Conservation (phyloP, 2,329 filamentous ascomycete genomes). For the Trichoderma cornu-damae region DNA sequence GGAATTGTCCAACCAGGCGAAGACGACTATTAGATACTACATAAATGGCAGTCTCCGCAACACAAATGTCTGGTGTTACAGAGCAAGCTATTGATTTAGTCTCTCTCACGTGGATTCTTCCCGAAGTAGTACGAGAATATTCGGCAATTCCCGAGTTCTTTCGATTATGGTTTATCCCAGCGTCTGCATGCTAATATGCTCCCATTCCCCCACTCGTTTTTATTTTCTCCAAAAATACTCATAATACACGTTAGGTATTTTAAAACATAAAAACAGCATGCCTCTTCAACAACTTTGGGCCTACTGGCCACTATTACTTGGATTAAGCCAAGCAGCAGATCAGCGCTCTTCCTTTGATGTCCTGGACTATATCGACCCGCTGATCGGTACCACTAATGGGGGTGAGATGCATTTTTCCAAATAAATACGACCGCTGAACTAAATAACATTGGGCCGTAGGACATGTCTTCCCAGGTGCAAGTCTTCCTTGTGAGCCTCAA, state of each 20-base stretch:
- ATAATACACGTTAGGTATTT: neutral
- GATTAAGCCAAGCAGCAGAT: slow-evolving; percentile 10
- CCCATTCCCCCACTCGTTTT: neutral
- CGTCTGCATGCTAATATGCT: neutral
- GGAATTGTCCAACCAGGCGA: neutral
- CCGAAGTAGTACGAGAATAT: neutral
- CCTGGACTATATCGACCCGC: slow-evolving; percentile 46
- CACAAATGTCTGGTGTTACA: neutral
- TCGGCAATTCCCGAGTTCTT: neutral
- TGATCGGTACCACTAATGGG: slow-evolving; percentile 57
- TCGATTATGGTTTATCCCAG: neutral
- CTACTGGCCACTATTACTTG: slow-evolving; percentile 6
- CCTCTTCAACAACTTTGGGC: slow-evolving; percentile 12
- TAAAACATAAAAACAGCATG: neutral
- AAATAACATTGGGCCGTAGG: slow-evolving; percentile 5
- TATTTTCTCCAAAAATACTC: neutral
- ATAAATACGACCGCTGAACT: neutral
- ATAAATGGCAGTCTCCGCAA: slow-evolving; percentile 5
- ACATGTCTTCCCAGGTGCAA: slow-evolving; percentile 50
- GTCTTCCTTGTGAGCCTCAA: slow-evolving; percentile 35
- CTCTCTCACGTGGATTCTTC: neutral
- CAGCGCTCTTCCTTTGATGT: slow-evolving; percentile 15
- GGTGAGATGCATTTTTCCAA: slow-evolving; percentile 29
- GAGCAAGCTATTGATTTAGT: neutral
- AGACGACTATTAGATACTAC: neutral